A percentile compares a stretch with the other conserved stretches of the same genome.
Evolutionary conservation across 2,329 filamentous ascomycete genomes (phyloP).

Genomic region (Colletotrichum euphorbiae): DNA sequence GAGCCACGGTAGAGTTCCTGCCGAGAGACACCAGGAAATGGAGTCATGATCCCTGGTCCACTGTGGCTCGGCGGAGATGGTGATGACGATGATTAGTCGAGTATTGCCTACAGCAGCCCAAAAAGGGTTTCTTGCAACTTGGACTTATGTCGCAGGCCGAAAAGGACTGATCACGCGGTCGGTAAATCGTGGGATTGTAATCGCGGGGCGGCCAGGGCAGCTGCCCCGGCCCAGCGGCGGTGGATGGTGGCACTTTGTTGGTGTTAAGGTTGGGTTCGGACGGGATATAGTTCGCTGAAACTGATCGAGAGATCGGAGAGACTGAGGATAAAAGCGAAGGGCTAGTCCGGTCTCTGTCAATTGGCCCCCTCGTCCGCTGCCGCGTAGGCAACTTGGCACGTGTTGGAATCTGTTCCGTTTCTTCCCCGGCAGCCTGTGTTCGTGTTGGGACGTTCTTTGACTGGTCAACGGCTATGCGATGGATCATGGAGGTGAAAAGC

Average conservation of each 20-base stretch:
- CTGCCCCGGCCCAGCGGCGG: constrained; percentile 6
- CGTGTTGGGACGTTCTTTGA: background rate
- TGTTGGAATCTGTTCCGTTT: background rate
- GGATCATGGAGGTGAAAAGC: background rate
- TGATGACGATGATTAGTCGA: constrained; percentile 19
- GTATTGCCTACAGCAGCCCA: background rate
- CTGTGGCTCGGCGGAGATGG: constrained; percentile 21
- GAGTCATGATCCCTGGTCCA: constrained; percentile 34
- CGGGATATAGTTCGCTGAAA: constrained; percentile 38
- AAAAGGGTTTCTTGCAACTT: constrained; percentile 5
- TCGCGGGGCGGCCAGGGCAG: constrained; percentile 38
- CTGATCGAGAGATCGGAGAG: background rate
- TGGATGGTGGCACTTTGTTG: constrained; percentile 25
- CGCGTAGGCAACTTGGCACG: background rate
- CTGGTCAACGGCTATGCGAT: background rate
- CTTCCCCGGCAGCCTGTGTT: background rate
- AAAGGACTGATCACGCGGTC: constrained; percentile 5
- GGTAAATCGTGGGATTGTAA: constrained; percentile 22
- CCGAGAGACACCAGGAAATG: constrained; percentile 16
- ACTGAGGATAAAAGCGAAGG: background rate
- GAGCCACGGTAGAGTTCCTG: constrained; percentile 30
- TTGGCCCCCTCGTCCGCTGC: background rate
- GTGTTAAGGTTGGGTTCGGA: constrained; percentile 2
- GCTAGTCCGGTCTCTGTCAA: background rate
- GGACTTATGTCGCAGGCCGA: constrained; percentile 25